Base-by-base conservation (phyloP, 306 rosid species). In the Trichosanthes cucumerina region DNA sequence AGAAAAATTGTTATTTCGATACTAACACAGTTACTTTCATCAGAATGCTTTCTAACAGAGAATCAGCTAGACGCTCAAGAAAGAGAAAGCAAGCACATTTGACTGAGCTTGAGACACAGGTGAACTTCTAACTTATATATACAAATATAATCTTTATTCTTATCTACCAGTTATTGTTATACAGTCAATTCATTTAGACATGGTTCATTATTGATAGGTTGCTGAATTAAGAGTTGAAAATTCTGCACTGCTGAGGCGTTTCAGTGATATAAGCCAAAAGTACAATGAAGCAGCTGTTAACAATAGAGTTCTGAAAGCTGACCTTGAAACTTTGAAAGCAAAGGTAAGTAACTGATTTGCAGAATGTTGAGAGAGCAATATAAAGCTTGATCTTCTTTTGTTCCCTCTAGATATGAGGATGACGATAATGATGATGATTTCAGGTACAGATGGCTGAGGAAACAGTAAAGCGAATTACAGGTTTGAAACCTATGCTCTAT, bases 31-130 rank as follows among this genome's bases (percentile, higher is more conserved):
- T 69, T 24, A 16, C 43, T 43, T 70, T 21, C 87, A 92, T 57
- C 87, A 94, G 98, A 89, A 94, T 94, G 98, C 95, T 94, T 73
- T 94, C 98, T 23, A 94, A 94, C 66, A 90, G 98, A 84, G 98
- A 94, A 84, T 94, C 98, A 23, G 98, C 98, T 9, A 90, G 98
- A 82, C 98, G 98, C 77, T 94, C 98, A 44, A 92, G 98, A 81
- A 83, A 94, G 84, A 86, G 97, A 90, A 94, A 94, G 84, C 98
- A 94, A 83, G 98, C 98, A 62, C 98, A 94, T 92, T 81, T 94
- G 88, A 85, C 85, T 5, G 98, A 94, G 78, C 98, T 94, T 34
- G 97, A 90, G 88, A 88, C 92, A 49, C 90, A 90, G 93, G 97
- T 89, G 21, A 54, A 72, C 77, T 12, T 36, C 68, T 6, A 70